A percentile compares a stretch with the other conserved stretches of the same genome.
phyloP scores from a whole-genome alignment of 2,329 filamentous ascomycete species.

The Cladosporium austrohemisphaericum region DNA sequence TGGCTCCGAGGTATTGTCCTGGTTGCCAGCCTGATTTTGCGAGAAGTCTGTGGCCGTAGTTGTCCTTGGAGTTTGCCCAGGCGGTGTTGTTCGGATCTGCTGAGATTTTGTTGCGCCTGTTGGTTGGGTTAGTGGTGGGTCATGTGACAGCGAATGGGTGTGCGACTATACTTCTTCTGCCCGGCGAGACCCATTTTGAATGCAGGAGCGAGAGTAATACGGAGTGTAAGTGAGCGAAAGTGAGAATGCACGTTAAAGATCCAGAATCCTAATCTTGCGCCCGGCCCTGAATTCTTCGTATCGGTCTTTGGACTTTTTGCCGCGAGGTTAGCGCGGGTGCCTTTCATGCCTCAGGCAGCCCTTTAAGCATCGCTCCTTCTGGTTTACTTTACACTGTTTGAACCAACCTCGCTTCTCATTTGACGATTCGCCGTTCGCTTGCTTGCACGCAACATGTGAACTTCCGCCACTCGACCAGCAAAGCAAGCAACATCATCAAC shows the following conservation, averaged over 20 bases:
- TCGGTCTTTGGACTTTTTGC: neutral
- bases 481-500: too few relatives aligned
- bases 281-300: neutral
- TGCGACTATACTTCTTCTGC: constrained; percentile 19
- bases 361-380: neutral
- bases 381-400: neutral
- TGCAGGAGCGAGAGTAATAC: neutral
- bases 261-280: neutral
- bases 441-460: too few relatives aligned
- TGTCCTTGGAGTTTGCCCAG: constrained; percentile 78
- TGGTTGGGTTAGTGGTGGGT: constrained; percentile 25
- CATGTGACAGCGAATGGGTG: neutral
- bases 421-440: too few relatives aligned
- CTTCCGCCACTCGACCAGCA: too few relatives aligned
- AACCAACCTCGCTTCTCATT: neutral
- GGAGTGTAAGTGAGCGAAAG: neutral
- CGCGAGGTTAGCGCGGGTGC: neutral
- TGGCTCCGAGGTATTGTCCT: constrained; percentile 75
- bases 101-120: constrained; percentile 67
- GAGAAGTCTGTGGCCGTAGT: constrained; percentile 88
- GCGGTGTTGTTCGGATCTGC: constrained; percentile 92
- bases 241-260: neutral
- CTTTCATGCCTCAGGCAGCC: neutral
- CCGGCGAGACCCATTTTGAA: constrained; percentile 22
- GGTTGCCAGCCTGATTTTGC: constrained; percentile 86